A percentile compares a stretch with the other conserved stretches of the same genome.
Evolutionary conservation across 345 rosid species (phyloP).

Genomic region (Orychophragmus violaceus): DNA sequence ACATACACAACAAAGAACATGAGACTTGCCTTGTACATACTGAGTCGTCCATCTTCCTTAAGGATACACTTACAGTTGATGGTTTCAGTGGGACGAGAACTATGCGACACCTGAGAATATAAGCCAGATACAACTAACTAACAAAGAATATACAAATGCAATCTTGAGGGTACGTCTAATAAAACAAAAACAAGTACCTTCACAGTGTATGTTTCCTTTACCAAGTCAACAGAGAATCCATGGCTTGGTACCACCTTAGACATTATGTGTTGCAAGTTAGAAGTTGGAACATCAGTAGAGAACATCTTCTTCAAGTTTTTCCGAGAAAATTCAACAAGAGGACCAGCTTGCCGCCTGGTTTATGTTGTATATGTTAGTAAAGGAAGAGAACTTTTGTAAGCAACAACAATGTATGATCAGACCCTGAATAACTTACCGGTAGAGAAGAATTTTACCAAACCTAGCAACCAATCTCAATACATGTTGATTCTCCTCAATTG

Average conservation of each 20-base stretch:
- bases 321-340: constrained; percentile 25
- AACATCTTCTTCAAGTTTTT: constrained; percentile 30
- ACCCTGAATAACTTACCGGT: constrained; percentile 32
- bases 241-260: constrained; percentile 35
- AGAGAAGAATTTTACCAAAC: constrained; percentile 48
- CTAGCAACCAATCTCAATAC: constrained; percentile 47
- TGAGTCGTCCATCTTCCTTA: constrained; percentile 41
- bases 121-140: background rate
- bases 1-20: background rate
- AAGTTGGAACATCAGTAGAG: constrained; percentile 38
- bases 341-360: constrained; percentile 18
- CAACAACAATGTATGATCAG: constrained; percentile 8
- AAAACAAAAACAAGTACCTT: constrained; percentile 40
- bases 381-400: background rate
- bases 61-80: constrained; percentile 51
- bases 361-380: background rate
- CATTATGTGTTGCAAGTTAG: constrained; percentile 32
- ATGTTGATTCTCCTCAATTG: constrained; percentile 10
- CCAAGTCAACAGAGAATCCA: constrained; percentile 29
- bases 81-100: constrained; percentile 20
- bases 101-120: constrained; percentile 41
- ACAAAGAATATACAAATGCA: background rate
- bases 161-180: constrained; percentile 29
- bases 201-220: constrained; percentile 49
- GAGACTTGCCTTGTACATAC: constrained; percentile 50